A percentile compares a stretch with the other conserved stretches of the same genome.
phyloP scores from a whole-genome alignment of 169 alveolate species.

The Plasmodium reichenowi region DNA sequence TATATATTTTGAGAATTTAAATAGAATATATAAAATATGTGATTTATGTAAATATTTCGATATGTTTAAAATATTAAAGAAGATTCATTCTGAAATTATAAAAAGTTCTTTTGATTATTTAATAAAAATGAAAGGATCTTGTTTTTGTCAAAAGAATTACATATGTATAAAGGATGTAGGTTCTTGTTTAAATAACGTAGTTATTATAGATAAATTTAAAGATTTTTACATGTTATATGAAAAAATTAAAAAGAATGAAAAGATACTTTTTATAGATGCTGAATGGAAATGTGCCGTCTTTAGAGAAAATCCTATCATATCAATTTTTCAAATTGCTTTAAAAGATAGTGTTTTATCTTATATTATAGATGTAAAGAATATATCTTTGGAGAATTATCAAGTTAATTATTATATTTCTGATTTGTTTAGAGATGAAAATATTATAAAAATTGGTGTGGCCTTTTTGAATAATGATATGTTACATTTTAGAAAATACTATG shows the following conservation, averaged over 20 bases:
- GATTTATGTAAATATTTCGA: constrained; percentile 65
- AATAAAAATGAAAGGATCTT: constrained; percentile 32
- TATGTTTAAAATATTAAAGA: constrained; percentile 45
- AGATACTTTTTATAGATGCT: constrained; percentile 50
- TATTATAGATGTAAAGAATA: constrained; percentile 51
- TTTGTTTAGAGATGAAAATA: constrained; percentile 45
- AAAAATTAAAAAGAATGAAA: constrained; percentile 45
- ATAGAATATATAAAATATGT: constrained; percentile 44
- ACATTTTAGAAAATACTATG: constrained; percentile 58
- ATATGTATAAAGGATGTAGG: constrained; percentile 65
- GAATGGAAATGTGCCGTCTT: constrained; percentile 67
- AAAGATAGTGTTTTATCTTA: constrained; percentile 26
- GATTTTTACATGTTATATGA: constrained; percentile 43
- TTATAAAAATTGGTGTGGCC: constrained; percentile 71
- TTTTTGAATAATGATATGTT: constrained; percentile 61
- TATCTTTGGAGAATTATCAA: constrained; percentile 47
- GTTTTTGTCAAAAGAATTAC: constrained; percentile 35
- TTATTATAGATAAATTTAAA: constrained; percentile 18
- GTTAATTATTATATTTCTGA: constrained; percentile 58
- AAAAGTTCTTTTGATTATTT: constrained; percentile 52
- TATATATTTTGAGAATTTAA: constrained; percentile 27
- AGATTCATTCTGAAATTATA: constrained; percentile 41
- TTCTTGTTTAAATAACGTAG: constrained; percentile 32
- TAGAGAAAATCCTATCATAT: constrained; percentile 51
- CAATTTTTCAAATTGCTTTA: constrained; percentile 55